These are phyloP conservation scores for Rhododendron kiyosumense DNA, from an alignment of 148 eudicot species.

Conservation along the genomic window DNA sequence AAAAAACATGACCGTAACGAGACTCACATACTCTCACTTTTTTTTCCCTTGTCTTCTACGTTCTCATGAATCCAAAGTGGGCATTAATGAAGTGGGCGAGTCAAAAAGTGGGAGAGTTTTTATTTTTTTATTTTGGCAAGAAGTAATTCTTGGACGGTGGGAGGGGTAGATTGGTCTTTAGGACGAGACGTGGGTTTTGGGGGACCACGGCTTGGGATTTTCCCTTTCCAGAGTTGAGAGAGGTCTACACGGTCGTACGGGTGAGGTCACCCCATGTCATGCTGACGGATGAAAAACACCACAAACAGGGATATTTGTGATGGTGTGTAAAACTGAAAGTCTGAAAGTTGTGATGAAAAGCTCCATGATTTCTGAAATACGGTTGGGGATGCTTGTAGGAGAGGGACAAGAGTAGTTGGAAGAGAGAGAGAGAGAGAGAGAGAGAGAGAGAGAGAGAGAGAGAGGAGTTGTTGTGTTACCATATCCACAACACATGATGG, in stretches of 20 bases:
- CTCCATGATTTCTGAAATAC: background rate
- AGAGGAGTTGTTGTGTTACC: background rate
- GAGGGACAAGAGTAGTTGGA: background rate
- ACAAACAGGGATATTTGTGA: background rate
- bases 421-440: background rate
- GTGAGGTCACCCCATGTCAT: conserved; percentile 3
- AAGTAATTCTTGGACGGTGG: conserved; percentile 14
- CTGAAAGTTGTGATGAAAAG: too few species aligned
- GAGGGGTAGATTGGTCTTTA: background rate
- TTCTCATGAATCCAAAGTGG: background rate
- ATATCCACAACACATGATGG: conserved; percentile 9
- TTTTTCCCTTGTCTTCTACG: background rate
- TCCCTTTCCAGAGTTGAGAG: background rate
- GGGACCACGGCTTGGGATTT: background rate
- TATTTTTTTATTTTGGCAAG: background rate
- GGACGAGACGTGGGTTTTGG: background rate
- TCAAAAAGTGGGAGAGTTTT: background rate
- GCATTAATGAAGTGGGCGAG: background rate
- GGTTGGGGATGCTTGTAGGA: conserved; percentile 12
- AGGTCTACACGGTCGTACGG: background rate
- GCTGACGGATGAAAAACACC: background rate
- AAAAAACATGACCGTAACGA: background rate
- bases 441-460: too few species aligned
- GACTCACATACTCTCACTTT: background rate
- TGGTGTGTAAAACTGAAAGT: background rate